Evolutionary conservation across 2,329 filamentous ascomycete genomes (phyloP).

Genomic region (Metarhizium album): DNA sequence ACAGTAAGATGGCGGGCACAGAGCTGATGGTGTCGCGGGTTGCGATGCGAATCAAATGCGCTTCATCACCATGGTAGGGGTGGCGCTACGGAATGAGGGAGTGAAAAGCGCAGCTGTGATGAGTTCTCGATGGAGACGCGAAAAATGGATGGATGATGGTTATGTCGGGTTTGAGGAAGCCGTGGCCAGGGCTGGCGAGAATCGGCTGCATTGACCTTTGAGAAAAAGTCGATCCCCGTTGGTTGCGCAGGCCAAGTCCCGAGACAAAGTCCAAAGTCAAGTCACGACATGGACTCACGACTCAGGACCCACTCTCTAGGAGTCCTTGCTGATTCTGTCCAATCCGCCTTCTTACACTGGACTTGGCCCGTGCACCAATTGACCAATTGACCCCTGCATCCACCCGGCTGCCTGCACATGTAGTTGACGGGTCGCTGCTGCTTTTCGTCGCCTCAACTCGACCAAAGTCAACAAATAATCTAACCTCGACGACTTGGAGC

Average conservation of each 20-base stretch:
- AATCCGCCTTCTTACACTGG: not conserved
- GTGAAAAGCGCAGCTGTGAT: not conserved
- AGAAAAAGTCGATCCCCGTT: not conserved
- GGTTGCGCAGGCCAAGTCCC: not conserved
- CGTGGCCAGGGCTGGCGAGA: not conserved
- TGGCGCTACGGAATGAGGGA: not conserved
- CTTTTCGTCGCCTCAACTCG: constrained; percentile 5
- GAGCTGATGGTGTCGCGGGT: not conserved
- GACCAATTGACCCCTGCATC: constrained; percentile 2
- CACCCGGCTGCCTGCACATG: not conserved
- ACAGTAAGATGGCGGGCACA: not conserved
- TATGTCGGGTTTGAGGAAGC: not conserved
- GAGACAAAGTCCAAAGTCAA: not conserved
- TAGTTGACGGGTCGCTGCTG: not conserved
- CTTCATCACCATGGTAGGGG: constrained; percentile 8
- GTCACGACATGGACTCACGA: not conserved
- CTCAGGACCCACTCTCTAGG: no score
- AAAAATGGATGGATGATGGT: not conserved
- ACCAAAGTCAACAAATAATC: constrained; percentile 22
- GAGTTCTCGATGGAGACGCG: not conserved
- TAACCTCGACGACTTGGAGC: constrained; percentile 9
- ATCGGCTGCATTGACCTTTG: not conserved
- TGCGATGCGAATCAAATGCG: constrained; percentile 10
- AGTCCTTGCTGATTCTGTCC: no score
- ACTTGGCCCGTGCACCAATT: not conserved